Evolutionary conservation across 2,329 filamentous ascomycete species (phyloP), one percentile per base, ranked within the genome.

Genomic region (Cladosporium cucumerinum): DNA sequence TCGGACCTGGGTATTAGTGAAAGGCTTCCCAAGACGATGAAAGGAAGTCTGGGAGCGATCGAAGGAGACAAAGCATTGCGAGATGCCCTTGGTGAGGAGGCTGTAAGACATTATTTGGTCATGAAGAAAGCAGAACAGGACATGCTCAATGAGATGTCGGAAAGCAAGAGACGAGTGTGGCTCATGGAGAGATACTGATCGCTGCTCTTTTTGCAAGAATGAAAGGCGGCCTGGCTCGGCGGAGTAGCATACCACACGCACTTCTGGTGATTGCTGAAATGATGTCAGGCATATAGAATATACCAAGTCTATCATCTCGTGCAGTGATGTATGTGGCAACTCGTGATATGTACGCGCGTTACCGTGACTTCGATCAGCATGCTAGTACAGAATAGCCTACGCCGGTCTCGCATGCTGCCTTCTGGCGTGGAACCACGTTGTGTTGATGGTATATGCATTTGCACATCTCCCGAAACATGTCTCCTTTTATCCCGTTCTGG

Each of bases 181-280:
- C 75, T 91, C 63, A 82, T 90, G 67, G 87, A 89, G 72, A 79
- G 88, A 68, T 92, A 91, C 72, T 90, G 68, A 71, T 46, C 39
- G 36, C 39, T 4, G 39, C 10, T 23, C 39, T 46, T 21, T 46
- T 46, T 18, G n/a, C n/a, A 46, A 10, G 8, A 6, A 46, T 12
- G 39, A 21, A 43, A 46, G 7, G 18, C 39, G 39, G 7, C 6
- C 4, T n/a, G 36, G 18, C 36, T 43, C 18, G 18, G n/a, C 8
- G 36, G 6, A n/a, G 5, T 18, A n/a, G 36, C 6, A 10, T n/a
- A n/a, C 36, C 7, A n/a, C 7, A 43, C 7, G 36, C 6, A 43
- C 21, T 1, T 10, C 36, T 6, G 12, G n/a, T 46, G n/a, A 21
- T 12, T 21, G n/a, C 39, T 21, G n/a, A 10, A 46, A 8, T 12